Evolutionary conservation across 2,329 filamentous ascomycete genomes (phyloP), one percentile per base, ranked within the genome.

Genomic region (Emergomyces pasteurianus): DNA sequence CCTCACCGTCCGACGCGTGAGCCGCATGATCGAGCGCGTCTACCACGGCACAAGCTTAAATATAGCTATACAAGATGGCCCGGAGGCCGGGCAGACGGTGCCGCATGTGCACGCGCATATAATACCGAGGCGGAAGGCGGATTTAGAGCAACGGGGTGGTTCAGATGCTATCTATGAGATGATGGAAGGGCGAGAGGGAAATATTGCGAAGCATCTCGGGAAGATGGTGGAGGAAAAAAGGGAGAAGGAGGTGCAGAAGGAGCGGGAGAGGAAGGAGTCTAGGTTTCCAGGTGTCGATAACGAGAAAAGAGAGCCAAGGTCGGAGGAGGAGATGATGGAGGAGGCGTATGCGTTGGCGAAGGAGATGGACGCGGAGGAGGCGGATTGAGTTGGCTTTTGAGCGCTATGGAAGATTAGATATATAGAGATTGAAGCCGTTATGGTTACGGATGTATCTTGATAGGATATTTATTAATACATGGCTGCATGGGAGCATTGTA

Each of bases 91-190:
- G 0, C 94, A 99, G 81, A 96, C 90, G 61, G 92, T 99, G 52
- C 81, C 90, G 9, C 94, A 99, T 76, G 85, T 96, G 16, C 94
- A 99, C 76, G 88, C 91, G 31, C 94, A 99, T 77, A 83, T 96
- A 56, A 92, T 96, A 59, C 92, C 92, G 23, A 79, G 92, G 42
- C 78, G 78, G 62, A 78, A 77, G 61, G 81, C 76, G 9, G 84
- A 87, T 74, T 69, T 85, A 46, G 80, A 85, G 59, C 71, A 80
- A 72, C 71, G 77, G 65, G 79, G 82, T 12, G 80, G 83, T 56
- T 82, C 79, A 9, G 92, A 96, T 74, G 84, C 83, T 63, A 82
- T 99, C 58, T 97, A 99, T 75, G 83, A 85, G 64, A 81, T 85
- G 76, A 82, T 99, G 79, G 90, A 95, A 69, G 83, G 83, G 34